phyloP scores from a whole-genome alignment of 768 basidiomycete genomes.

The Rhodosporidiobolus sp. region DNA sequence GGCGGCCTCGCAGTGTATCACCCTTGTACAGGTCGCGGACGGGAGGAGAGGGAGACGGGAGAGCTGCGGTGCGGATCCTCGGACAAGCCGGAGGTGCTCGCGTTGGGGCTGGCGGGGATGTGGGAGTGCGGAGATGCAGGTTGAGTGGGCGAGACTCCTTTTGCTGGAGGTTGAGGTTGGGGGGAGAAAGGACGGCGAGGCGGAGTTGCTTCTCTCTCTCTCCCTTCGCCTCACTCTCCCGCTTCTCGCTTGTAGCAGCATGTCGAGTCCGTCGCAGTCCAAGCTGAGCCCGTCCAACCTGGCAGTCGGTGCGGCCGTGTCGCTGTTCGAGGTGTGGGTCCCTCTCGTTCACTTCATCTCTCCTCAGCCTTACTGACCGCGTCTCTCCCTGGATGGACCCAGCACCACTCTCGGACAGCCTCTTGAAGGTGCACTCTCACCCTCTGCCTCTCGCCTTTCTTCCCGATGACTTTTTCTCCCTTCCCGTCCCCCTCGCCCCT shows the following conservation, averaged over 20 bases:
- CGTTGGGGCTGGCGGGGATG: too few species aligned
- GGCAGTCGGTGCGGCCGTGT: slow-evolving; percentile 22
- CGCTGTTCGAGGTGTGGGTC: slow-evolving; percentile 21
- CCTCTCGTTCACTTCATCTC: background rate
- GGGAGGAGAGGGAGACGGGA: too few species aligned
- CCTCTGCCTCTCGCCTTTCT: too few species aligned
- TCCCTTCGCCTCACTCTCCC: background rate
- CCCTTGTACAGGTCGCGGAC: background rate
- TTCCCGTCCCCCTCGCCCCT: background rate
- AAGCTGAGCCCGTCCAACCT: slow-evolving; percentile 11
- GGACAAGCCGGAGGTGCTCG: too few species aligned
- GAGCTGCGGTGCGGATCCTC: too few species aligned
- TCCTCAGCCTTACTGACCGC: background rate
- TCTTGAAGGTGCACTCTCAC: slow-evolving; percentile 7
- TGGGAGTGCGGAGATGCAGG: too few species aligned
- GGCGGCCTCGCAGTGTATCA: background rate
- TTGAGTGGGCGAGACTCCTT: too few species aligned
- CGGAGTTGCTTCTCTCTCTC: background rate
- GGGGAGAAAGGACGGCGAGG: too few species aligned
- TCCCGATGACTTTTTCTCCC: background rate
- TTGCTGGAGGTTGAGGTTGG: too few species aligned
- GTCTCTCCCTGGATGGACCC: background rate
- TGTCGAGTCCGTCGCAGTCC: too few species aligned
- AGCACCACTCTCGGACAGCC: slow-evolving; percentile 34
- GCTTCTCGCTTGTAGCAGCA: background rate